phyloP scores from a whole-genome alignment of 257 asterid genomes.

The Agastache rugosa region DNA sequence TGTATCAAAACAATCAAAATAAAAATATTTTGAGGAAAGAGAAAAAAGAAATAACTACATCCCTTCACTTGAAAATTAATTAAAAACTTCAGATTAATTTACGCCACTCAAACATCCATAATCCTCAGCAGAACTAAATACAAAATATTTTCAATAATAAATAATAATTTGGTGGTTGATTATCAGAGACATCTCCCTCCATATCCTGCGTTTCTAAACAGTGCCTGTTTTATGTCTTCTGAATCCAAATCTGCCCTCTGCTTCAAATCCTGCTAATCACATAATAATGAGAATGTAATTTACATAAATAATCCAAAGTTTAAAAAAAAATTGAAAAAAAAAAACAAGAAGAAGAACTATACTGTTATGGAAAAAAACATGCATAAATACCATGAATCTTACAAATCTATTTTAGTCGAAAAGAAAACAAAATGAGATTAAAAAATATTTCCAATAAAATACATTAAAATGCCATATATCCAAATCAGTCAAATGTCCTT shows the following conservation, averaged over 20 bases:
- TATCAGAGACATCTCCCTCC: slow-evolving; percentile 64
- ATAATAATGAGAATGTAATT: slow-evolving; percentile 8
- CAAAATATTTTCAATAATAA: background rate
- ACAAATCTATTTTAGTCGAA: no score
- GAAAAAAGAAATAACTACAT: background rate
- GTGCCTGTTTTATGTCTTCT: slow-evolving; percentile 74
- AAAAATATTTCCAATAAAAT: no score
- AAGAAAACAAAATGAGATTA: no score
- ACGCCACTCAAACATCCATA: background rate
- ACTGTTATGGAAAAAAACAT: no score
- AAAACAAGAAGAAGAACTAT: no score
- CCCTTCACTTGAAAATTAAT: background rate
- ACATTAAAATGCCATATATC: no score
- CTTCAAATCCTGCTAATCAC: slow-evolving; percentile 54
- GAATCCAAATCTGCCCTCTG: slow-evolving; percentile 49
- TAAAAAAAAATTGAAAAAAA: no score
- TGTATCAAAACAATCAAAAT: slow-evolving; percentile 1
- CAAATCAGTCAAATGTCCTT: no score
- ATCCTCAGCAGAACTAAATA: background rate
- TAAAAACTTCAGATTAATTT: background rate
- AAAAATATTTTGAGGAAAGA: background rate
- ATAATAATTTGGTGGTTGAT: background rate
- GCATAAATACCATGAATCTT: no score
- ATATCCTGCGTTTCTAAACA: slow-evolving; percentile 75
- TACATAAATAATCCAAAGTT: background rate